Percentiles rank a stretch among this genome's conserved stretches.
Evolutionary conservation across 352 stramenopile genomes (phyloP).

Genomic region (Paralagenidium karlingii): DNA sequence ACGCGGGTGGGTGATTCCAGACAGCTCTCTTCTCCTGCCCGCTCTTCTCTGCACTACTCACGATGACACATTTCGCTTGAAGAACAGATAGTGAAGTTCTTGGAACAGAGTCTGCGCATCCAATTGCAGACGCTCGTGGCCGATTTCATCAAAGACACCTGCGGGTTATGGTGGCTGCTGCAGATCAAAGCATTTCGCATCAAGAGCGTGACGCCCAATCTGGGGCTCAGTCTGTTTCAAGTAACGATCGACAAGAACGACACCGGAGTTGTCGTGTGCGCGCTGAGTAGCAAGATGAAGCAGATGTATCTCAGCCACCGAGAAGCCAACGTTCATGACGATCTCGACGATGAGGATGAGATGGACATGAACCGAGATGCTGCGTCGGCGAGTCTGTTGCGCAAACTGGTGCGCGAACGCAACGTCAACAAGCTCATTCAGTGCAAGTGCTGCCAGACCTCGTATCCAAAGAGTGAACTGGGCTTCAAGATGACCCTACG

Average conservation of each 20-base stretch:
- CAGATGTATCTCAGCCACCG: constrained; percentile 47
- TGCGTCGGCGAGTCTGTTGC: neutral
- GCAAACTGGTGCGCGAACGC: constrained; percentile 17
- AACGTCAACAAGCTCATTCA: constrained; percentile 55
- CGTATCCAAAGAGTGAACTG: constrained; percentile 59
- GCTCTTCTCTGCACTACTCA: neutral
- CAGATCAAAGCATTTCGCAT: constrained; percentile 72
- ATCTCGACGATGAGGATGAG: constrained; percentile 34
- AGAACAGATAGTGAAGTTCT: constrained; percentile 47
- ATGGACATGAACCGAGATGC: constrained; percentile 3
- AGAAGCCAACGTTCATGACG: constrained; percentile 44
- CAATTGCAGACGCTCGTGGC: constrained; percentile 47
- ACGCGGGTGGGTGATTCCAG: constrained; percentile 22
- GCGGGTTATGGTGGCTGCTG: constrained; percentile 63
- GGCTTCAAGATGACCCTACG: constrained; percentile 83
- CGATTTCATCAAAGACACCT: constrained; percentile 56
- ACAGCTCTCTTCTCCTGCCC: neutral
- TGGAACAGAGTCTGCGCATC: constrained; percentile 50
- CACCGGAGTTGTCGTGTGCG: too few species aligned
- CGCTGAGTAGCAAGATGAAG: constrained; percentile 24
- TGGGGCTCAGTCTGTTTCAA: too few species aligned
- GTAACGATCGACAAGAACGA: constrained; percentile 14
- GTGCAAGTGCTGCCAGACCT: constrained; percentile 69
- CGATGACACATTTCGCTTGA: neutral
- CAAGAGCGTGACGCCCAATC: constrained; percentile 12